Percentiles rank a stretch among this genome's conserved stretches.
Evolutionary conservation across 768 basidiomycete species (phyloP).

Genomic region (Boletus sp.): DNA sequence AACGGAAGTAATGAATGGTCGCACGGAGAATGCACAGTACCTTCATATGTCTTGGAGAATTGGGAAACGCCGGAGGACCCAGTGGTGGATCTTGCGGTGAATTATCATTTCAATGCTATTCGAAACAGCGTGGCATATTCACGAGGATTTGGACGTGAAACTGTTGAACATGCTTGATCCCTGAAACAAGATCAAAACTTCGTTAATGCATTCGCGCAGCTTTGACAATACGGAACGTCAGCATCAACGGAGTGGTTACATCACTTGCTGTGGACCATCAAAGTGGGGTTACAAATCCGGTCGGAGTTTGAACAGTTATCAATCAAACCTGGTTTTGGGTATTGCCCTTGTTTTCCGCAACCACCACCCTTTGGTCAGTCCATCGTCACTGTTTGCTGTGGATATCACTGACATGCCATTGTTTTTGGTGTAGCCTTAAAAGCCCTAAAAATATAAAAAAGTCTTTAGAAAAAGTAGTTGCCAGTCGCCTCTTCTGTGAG

Average conservation of each 20-base stretch:
- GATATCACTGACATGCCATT: slow-evolving; percentile 17
- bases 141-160: not conserved
- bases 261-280: not conserved
- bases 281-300: slow-evolving; percentile 12
- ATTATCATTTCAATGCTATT: not conserved
- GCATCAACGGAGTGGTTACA: not conserved
- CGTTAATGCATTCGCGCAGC: not conserved
- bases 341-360: slow-evolving; percentile 45
- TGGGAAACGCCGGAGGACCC: too few relatives aligned
- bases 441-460: slow-evolving; percentile 63
- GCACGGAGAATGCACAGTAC: too few relatives aligned
- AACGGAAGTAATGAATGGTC: not conserved
- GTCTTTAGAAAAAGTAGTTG: slow-evolving; percentile 70
- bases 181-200: not conserved
- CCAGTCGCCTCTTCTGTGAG: slow-evolving; percentile 71
- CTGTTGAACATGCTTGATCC: not conserved
- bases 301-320: slow-evolving; percentile 44
- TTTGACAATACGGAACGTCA: not conserved
- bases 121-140: not conserved
- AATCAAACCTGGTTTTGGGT: slow-evolving; percentile 20
- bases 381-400: slow-evolving; percentile 17
- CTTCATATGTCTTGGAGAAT: not conserved
- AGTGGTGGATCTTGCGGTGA: too few relatives aligned
- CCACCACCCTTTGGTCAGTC: slow-evolving; percentile 66
- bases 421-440: slow-evolving; percentile 48